These are phyloP conservation scores for Epicoccum nigrum DNA, from an alignment of 2,329 filamentous ascomycete genomes.

Conservation along the genomic window DNA sequence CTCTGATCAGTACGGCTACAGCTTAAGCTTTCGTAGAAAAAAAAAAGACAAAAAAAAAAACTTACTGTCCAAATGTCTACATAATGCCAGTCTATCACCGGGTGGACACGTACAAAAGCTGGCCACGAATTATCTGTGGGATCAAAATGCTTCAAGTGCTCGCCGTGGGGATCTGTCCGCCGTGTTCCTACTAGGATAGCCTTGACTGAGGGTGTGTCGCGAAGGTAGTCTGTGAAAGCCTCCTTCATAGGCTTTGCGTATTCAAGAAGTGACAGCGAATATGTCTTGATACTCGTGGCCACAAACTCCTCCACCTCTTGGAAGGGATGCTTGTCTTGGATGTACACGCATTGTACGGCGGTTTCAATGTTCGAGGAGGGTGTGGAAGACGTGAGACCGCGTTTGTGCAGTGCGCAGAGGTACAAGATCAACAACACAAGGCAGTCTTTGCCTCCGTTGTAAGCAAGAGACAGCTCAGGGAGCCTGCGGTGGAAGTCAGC, in stretches of 20 bases:
- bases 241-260: slow-evolving; percentile 81
- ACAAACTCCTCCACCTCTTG: slow-evolving; percentile 87
- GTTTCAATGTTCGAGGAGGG: slow-evolving; percentile 37
- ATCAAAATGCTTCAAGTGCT: slow-evolving; percentile 79
- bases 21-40: not conserved
- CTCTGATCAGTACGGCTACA: slow-evolving; percentile 3
- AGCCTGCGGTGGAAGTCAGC: slow-evolving; percentile 59
- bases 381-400: slow-evolving; percentile 33
- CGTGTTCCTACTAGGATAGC: slow-evolving; percentile 89
- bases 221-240: slow-evolving; percentile 78
- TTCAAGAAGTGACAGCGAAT: slow-evolving; percentile 76
- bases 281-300: slow-evolving; percentile 65
- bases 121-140: slow-evolving; percentile 91
- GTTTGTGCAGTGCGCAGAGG: slow-evolving; percentile 65
- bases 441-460: slow-evolving; percentile 98
- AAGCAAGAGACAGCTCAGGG: slow-evolving; percentile 83
- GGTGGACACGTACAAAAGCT: slow-evolving; percentile 88
- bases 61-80: slow-evolving; percentile 90
- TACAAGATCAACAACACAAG: slow-evolving; percentile 89
- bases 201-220: slow-evolving; percentile 66
- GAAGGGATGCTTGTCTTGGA: slow-evolving; percentile 84
- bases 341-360: slow-evolving; percentile 81
- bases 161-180: slow-evolving; percentile 90
- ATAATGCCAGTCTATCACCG: slow-evolving; percentile 98
- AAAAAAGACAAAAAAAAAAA: no score